A percentile compares a stretch with the other conserved stretches of the same genome.
phyloP scores from a whole-genome alignment of 2,329 filamentous ascomycete species.

The Monascus ruber region DNA sequence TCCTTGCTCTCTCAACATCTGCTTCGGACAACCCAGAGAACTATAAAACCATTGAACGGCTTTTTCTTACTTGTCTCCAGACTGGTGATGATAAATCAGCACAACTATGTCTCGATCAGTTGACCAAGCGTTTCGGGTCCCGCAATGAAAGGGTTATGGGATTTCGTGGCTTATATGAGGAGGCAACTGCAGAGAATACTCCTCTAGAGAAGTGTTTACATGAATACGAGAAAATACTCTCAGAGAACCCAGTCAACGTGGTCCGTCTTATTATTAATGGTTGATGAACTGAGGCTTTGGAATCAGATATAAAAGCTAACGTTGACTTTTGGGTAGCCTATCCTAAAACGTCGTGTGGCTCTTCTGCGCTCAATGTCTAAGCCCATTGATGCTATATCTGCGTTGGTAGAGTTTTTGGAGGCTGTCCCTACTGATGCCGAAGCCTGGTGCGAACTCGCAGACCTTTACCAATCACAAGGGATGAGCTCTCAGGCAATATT shows the following conservation, averaged over 20 bases:
- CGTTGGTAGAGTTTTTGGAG: slow-evolving; percentile 65
- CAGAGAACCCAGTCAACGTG: slow-evolving; percentile 66
- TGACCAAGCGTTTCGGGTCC: slow-evolving; percentile 69
- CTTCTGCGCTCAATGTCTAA: slow-evolving; percentile 65
- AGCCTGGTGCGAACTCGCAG: slow-evolving; percentile 82
- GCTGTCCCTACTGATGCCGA: slow-evolving; percentile 82
- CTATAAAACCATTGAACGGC: slow-evolving; percentile 79
- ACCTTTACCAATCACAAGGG: slow-evolving; percentile 71
- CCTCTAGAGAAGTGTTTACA: slow-evolving; percentile 60
- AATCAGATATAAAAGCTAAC: slow-evolving; percentile 17
- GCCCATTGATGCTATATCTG: slow-evolving; percentile 59
- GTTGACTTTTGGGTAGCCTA: slow-evolving; percentile 43
- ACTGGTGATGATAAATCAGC: slow-evolving; percentile 74
- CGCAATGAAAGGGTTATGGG: slow-evolving; percentile 80
- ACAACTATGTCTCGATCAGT: slow-evolving; percentile 59
- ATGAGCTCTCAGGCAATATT: slow-evolving; percentile 75
- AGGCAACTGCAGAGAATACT: slow-evolving; percentile 60
- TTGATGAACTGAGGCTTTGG: not conserved
- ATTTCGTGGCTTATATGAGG: slow-evolving; percentile 69
- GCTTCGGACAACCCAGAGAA: slow-evolving; percentile 61
- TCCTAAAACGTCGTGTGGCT: slow-evolving; percentile 74
- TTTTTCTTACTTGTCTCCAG: slow-evolving; percentile 71
- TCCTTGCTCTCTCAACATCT: slow-evolving; percentile 40
- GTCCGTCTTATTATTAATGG: slow-evolving; percentile 39
- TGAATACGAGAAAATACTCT: slow-evolving; percentile 66